Percentiles rank a stretch among this genome's conserved stretches.
Evolutionary conservation across 108 stramenopile species (phyloP).

Genomic region (Mediolabrus comicus): DNA sequence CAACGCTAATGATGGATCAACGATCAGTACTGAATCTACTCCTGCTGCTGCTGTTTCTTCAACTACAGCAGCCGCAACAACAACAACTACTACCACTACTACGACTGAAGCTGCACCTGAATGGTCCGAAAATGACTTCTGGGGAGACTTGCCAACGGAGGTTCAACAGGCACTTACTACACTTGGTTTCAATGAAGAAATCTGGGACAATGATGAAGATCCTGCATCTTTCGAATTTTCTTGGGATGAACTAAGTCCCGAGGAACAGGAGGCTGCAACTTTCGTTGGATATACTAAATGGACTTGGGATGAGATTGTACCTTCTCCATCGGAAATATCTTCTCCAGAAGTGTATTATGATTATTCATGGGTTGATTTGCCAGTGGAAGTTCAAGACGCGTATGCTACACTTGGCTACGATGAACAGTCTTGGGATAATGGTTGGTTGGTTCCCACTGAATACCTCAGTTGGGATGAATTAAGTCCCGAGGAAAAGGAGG

Average conservation of each 20-base stretch:
- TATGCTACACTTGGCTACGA: slow-evolving; percentile 36
- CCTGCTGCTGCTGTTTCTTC: neutral
- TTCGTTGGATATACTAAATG: slow-evolving; percentile 6
- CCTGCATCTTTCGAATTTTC: neutral
- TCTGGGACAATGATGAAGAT: slow-evolving; percentile 10
- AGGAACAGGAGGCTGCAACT: slow-evolving; percentile 32
- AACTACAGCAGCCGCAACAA: neutral
- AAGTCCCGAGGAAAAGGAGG: slow-evolving; percentile 23
- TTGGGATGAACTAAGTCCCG: slow-evolving; percentile 44
- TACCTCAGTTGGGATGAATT: slow-evolving; percentile 44
- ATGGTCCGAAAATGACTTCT: no score
- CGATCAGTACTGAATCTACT: neutral
- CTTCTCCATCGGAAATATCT: no score
- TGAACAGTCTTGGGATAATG: slow-evolving; percentile 27
- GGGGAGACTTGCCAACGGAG: slow-evolving; percentile 15
- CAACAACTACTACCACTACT: neutral
- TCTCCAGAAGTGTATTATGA: slow-evolving; percentile 14
- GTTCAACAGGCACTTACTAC: neutral
- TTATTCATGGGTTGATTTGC: slow-evolving; percentile 39
- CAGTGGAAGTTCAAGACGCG: slow-evolving; percentile 29
- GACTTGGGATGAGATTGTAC: slow-evolving; percentile 2
- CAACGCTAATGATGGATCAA: no score
- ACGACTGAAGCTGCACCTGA: no score
- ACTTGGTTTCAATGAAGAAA: slow-evolving; percentile 3
- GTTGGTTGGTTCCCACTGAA: neutral